Evolutionary conservation across 2,329 filamentous ascomycete genomes (phyloP).

Genomic region (Neocucurbitaria cava): DNA sequence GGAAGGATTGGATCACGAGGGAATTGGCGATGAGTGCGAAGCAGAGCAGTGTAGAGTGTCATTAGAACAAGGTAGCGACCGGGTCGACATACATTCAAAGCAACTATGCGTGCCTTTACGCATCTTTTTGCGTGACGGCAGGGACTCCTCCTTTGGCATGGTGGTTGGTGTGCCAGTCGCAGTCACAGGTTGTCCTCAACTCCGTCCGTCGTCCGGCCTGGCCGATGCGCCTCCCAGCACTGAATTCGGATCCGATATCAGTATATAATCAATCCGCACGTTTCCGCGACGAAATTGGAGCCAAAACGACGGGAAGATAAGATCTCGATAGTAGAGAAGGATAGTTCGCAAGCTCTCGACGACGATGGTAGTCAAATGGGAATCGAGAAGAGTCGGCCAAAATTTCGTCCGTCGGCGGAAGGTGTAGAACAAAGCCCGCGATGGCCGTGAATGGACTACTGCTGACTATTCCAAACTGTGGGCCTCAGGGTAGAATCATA

Average conservation of each 20-base stretch:
- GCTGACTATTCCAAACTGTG: constrained; percentile 5
- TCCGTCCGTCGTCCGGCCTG: constrained; percentile 27
- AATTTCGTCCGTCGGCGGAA: constrained; percentile 21
- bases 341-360: constrained; percentile 7
- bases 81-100: constrained; percentile 51
- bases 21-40: constrained; percentile 6
- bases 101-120: constrained; percentile 54
- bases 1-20: neutral
- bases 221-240: constrained; percentile 9
- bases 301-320: neutral
- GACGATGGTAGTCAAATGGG: constrained; percentile 6
- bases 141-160: constrained; percentile 47
- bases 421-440: constrained; percentile 16
- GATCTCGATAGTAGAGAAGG: constrained; percentile 4
- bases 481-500: constrained; percentile 10
- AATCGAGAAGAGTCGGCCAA: constrained; percentile 15
- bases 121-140: constrained; percentile 51
- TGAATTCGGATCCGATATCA: constrained; percentile 4
- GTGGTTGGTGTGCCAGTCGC: constrained; percentile 14
- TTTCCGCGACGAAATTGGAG: neutral
- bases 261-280: constrained; percentile 10
- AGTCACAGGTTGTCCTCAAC: constrained; percentile 4
- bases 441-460: constrained; percentile 9
- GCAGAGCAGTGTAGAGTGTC: constrained; percentile 5
- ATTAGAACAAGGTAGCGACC: constrained; percentile 6